Evolutionary conservation across 2,329 filamentous ascomycete species (phyloP).

Genomic region (Rhynchosporium agropyri): DNA sequence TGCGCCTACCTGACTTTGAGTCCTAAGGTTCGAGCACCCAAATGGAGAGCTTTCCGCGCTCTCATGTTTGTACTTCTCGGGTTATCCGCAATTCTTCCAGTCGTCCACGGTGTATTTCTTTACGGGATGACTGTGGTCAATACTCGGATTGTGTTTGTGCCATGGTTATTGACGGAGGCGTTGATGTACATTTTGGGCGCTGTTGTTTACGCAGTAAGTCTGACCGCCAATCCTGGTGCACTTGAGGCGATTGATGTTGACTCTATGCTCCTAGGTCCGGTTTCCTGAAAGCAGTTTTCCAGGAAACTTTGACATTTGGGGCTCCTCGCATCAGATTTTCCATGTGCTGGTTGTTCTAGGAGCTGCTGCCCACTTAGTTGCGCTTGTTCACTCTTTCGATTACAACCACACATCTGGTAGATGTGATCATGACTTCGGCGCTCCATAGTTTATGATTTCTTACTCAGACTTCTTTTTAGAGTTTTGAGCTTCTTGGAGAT

Average conservation of each 20-base stretch:
- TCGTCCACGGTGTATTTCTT: not conserved
- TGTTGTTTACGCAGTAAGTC: no score
- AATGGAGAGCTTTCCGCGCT: no score
- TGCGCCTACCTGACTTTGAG: no score
- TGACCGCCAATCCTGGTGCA: no score
- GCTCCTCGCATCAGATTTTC: not conserved
- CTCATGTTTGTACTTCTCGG: not conserved
- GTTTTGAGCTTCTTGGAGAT: no score
- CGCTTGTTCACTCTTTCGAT: not conserved
- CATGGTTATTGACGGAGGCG: not conserved
- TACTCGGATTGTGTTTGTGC: not conserved
- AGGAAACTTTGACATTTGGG: not conserved
- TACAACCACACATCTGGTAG: not conserved
- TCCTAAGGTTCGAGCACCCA: no score
- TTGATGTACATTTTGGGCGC: no score
- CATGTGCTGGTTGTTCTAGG: not conserved
- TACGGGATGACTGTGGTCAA: not conserved
- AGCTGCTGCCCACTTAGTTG: not conserved
- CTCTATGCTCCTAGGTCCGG: not conserved
- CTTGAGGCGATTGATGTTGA: no score
- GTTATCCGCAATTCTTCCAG: not conserved
- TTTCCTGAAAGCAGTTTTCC: not conserved
- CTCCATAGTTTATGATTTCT: not conserved
- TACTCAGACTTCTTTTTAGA: no score
- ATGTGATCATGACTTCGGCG: not conserved